A percentile compares a stretch with the other conserved stretches of the same genome.
Evolutionary conservation across 176 grass and related monocot genomes (phyloP).

Genomic region (Oropetium thomaeum): DNA sequence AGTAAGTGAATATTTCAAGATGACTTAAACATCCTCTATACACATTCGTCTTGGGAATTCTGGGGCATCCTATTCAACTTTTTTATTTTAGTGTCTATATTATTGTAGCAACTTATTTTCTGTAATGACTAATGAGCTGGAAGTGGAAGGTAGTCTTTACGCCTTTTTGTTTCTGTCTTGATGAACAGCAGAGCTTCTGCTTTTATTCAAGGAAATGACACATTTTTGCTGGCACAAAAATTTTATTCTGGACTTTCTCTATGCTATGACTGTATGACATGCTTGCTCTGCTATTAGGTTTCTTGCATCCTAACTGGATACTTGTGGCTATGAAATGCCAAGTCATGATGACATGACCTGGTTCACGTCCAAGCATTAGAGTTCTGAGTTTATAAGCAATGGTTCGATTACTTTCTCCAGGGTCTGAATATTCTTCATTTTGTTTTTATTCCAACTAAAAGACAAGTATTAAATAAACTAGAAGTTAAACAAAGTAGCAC

Average conservation of each 20-base stretch:
- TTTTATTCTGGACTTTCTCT: neutral
- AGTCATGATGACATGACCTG: neutral
- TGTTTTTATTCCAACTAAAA: neutral
- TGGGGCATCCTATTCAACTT: too few relatives aligned
- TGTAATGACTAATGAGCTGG: too few relatives aligned
- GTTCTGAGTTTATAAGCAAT: neutral
- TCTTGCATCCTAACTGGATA: neutral
- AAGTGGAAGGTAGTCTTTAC: neutral
- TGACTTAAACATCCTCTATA: too few relatives aligned
- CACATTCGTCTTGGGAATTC: too few relatives aligned
- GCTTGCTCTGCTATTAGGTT: neutral
- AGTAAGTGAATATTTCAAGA: too few relatives aligned
- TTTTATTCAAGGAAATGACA: neutral
- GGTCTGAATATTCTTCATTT: neutral
- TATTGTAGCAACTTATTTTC: too few relatives aligned
- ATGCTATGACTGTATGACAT: neutral
- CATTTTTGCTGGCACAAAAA: neutral
- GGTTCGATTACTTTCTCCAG: neutral
- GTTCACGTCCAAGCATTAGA: slow-evolving; percentile 5
- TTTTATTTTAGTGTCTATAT: too few relatives aligned
- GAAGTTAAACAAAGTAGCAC: neutral
- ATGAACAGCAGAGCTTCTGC: too few relatives aligned
- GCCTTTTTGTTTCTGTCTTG: neutral
- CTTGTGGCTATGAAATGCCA: neutral
- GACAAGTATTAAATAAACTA: neutral